A percentile compares a stretch with the other conserved stretches of the same genome.
Evolutionary conservation across 176 grass and related monocot species (phyloP).

Genomic region (Bromus sterilis): DNA sequence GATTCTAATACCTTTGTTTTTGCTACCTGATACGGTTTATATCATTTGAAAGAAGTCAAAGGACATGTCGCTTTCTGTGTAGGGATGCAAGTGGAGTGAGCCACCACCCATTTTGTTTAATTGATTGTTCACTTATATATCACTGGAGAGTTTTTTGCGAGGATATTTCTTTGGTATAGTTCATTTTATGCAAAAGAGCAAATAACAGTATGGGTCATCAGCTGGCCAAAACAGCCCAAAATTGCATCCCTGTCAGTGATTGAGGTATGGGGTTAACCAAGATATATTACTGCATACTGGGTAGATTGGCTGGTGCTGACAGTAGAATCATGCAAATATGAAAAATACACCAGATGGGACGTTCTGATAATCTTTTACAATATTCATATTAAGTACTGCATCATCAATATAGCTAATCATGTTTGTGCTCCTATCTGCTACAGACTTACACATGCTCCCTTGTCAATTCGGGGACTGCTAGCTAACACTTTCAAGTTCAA

Average conservation of each 20-base stretch:
- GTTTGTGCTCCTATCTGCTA: neutral
- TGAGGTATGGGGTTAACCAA: neutral
- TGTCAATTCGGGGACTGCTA: neutral
- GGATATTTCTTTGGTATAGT: neutral
- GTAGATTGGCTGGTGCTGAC: neutral
- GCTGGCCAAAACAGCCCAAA: neutral
- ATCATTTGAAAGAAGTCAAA: neutral
- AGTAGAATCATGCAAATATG: neutral
- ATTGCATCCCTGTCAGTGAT: neutral
- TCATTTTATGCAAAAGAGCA: neutral
- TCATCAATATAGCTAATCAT: neutral
- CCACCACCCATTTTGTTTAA: neutral
- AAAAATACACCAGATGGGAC: neutral
- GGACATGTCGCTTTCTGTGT: neutral
- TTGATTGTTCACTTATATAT: neutral
- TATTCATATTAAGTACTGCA: neutral
- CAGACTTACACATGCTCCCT: neutral
- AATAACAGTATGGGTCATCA: neutral
- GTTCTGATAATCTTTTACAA: neutral
- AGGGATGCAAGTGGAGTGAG: neutral
- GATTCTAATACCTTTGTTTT: neutral
- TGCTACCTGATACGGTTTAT: neutral
- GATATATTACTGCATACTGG: neutral
- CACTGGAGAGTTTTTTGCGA: neutral
- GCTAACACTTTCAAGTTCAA: constrained; percentile 11